These are phyloP conservation scores for Hericium rajendrae DNA, from an alignment of 768 basidiomycete species.

Conservation along the genomic window DNA sequence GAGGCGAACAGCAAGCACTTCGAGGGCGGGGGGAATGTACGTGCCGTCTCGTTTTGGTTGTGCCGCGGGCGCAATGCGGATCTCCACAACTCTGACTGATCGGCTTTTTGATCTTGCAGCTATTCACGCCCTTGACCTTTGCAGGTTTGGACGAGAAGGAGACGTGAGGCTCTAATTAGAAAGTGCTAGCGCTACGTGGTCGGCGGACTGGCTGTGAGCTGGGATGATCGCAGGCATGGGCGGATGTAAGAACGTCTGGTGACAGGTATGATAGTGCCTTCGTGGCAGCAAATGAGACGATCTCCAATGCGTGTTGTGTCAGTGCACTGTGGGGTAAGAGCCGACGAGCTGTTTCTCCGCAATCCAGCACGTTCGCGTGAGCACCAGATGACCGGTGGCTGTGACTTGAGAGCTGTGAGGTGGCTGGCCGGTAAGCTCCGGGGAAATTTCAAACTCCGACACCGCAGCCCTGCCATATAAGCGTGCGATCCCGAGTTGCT, in stretches of 20 bases:
- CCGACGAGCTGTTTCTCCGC: constrained; percentile 9
- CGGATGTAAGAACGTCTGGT: neutral
- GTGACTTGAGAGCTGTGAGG: neutral
- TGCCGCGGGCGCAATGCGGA: constrained; percentile 15
- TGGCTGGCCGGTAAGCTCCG: constrained; percentile 1
- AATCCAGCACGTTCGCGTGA: neutral
- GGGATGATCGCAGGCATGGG: too few species aligned
- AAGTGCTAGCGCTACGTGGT: neutral
- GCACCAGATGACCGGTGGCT: neutral
- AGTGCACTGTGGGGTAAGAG: constrained; percentile 13
- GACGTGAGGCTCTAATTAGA: neutral
- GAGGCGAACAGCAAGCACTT: constrained; percentile 97
- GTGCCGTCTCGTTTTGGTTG: constrained; percentile 24
- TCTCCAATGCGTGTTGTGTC: too few species aligned
- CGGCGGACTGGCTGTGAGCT: neutral
- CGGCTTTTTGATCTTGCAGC: constrained; percentile 23
- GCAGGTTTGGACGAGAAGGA: constrained; percentile 29
- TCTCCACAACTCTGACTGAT: constrained; percentile 16
- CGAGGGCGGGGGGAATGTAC: constrained; percentile 80
- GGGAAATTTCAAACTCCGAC: constrained; percentile 8
- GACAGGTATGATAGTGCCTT: neutral
- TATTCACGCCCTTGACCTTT: constrained; percentile 40
- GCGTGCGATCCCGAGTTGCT: constrained; percentile 19
- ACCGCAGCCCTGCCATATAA: constrained; percentile 17
- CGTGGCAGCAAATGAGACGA: too few species aligned